These are phyloP conservation scores for Laburnicola sp. DNA, from an alignment of 2,329 filamentous ascomycete species.

Conservation along the genomic window DNA sequence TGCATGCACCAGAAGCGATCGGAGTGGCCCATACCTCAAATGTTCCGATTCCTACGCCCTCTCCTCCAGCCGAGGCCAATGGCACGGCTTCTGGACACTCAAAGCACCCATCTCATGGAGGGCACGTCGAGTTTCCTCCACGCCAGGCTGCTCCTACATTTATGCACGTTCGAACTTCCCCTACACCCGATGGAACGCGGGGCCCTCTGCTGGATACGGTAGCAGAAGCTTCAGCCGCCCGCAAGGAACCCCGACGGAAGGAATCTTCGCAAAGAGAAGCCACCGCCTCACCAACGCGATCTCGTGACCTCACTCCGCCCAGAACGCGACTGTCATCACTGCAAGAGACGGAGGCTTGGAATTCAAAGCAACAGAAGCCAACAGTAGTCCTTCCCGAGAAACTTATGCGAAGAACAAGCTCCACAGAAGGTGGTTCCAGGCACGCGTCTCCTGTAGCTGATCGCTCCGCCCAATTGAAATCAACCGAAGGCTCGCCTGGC, in stretches of 20 bases:
- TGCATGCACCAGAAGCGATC: slow-evolving; percentile 37
- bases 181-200: slow-evolving; percentile 31
- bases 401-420: slow-evolving; percentile 8
- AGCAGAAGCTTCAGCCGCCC: slow-evolving; percentile 9
- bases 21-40: slow-evolving; percentile 51
- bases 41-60: slow-evolving; percentile 37
- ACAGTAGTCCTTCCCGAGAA: slow-evolving; percentile 4
- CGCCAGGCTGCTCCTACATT: slow-evolving; percentile 29
- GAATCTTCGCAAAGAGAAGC: slow-evolving; percentile 13
- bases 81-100: slow-evolving; percentile 14
- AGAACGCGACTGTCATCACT: slow-evolving; percentile 33
- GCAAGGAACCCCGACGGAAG: slow-evolving; percentile 24
- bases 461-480: slow-evolving; percentile 25
- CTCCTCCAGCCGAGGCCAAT: slow-evolving; percentile 26
- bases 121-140: slow-evolving; percentile 33
- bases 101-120: slow-evolving; percentile 25
- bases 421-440: slow-evolving; percentile 16
- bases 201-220: background rate
- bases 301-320: slow-evolving; percentile 25
- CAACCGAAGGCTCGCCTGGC: slow-evolving; percentile 28
- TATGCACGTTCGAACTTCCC: slow-evolving; percentile 26
- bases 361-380: slow-evolving; percentile 12
- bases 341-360: slow-evolving; percentile 32
- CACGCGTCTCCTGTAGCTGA: slow-evolving; percentile 24
- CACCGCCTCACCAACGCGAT: slow-evolving; percentile 21